Conservation (phyloP, 805 yeast species). For the Wickerhamomyces ciferrii region DNA sequence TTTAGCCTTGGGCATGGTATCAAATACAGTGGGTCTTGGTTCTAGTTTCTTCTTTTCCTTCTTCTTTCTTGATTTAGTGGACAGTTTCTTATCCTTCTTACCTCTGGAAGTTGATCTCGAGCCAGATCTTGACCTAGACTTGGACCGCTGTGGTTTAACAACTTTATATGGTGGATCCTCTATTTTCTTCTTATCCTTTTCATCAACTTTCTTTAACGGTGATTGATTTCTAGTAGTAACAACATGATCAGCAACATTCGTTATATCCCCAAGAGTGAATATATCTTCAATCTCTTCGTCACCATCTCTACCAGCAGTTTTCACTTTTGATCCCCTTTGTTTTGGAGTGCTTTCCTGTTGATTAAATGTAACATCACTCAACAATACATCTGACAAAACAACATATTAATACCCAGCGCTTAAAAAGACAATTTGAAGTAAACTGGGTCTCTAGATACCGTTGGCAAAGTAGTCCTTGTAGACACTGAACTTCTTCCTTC, state of each 20-base stretch:
- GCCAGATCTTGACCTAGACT: background rate
- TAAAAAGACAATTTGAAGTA: background rate
- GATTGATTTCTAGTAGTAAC: background rate
- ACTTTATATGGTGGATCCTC: background rate
- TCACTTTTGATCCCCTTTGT: background rate
- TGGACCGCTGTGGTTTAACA: background rate
- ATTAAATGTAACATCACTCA: background rate
- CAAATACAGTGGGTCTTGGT: background rate
- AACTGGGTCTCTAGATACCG: conserved; percentile 6
- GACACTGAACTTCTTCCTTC: conserved; percentile 16
- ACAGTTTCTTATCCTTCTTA: too few species aligned
- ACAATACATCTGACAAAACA: background rate
- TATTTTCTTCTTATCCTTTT: background rate
- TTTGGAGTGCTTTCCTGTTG: background rate
- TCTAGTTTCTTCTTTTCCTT: background rate
- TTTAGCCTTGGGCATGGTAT: too few species aligned
- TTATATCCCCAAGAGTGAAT: background rate
- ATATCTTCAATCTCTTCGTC: background rate
- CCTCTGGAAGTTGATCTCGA: too few species aligned
- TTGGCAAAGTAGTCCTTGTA: conserved; percentile 17
- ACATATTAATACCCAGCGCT: background rate
- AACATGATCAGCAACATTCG: background rate
- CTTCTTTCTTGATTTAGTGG: background rate
- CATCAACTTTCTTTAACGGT: background rate
- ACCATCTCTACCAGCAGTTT: background rate